These are phyloP conservation scores for Carallia pectinifolia DNA, from an alignment of 345 rosid genomes.

Conservation along the genomic window DNA sequence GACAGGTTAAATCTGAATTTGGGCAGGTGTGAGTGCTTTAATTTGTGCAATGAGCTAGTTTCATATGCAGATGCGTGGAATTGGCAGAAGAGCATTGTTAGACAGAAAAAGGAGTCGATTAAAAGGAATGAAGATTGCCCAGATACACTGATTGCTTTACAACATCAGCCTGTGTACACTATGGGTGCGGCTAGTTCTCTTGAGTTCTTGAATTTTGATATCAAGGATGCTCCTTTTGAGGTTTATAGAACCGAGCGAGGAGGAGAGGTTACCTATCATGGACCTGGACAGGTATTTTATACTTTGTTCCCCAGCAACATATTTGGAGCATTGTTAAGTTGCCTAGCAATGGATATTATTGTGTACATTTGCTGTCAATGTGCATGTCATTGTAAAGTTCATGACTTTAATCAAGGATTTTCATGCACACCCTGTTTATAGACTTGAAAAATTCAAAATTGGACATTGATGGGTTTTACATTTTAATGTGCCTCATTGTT, in stretches of 20 bases:
- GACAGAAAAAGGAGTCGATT: conserved; percentile 53
- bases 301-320: neutral
- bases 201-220: conserved; percentile 55
- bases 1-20: neutral
- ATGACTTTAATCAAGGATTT: neutral
- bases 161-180: conserved; percentile 74
- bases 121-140: conserved; percentile 58
- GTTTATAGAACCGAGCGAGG: conserved; percentile 81
- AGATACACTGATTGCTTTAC: conserved; percentile 61
- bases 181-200: conserved; percentile 66
- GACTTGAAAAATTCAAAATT: neutral
- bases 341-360: neutral
- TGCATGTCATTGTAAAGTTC: neutral
- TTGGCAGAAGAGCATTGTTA: conserved; percentile 63
- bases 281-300: conserved; percentile 79
- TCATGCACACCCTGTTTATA: neutral
- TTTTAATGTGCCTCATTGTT: no score
- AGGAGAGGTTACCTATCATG: conserved; percentile 91
- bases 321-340: neutral
- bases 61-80: conserved; percentile 71
- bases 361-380: neutral
- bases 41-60: conserved; percentile 58
- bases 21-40: conserved; percentile 61
- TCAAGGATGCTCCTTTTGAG: conserved; percentile 61
- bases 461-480: no score